Conservation (phyloP, 371 early-diverging fungal genomes). For the Mortierella sp. region DNA sequence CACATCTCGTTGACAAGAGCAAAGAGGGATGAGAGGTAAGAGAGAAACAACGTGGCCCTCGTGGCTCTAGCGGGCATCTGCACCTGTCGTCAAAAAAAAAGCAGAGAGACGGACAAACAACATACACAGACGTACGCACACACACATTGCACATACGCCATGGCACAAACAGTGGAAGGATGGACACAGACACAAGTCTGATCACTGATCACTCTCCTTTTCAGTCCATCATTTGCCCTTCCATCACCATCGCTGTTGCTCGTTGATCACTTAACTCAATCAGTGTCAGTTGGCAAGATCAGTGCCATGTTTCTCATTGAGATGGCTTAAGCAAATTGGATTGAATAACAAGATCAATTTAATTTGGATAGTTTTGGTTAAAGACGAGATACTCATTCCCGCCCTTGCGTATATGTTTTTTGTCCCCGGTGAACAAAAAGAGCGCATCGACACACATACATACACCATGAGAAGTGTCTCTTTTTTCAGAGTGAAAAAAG, state of each 20-base stretch:
- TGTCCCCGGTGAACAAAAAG: constrained; percentile 12
- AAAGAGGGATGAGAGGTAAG: background rate
- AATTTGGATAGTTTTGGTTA: constrained; percentile 9
- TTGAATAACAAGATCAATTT: background rate
- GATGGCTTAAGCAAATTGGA: background rate
- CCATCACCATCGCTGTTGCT: background rate
- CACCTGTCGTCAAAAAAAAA: background rate
- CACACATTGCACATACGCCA: background rate
- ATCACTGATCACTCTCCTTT: background rate
- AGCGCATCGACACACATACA: background rate
- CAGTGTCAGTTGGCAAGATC: background rate
- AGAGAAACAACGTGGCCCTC: constrained; percentile 10
- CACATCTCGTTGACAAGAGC: background rate
- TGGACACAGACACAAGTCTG: too few species aligned
- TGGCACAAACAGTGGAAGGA: too few species aligned
- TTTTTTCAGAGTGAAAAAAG: background rate
- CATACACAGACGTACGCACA: background rate
- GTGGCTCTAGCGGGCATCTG: constrained; percentile 12
- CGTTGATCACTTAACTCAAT: background rate
- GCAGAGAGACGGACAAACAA: background rate
- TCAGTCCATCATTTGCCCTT: background rate
- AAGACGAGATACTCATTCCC: background rate
- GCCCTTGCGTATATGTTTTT: background rate
- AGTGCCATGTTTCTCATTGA: background rate
- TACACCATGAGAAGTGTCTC: background rate